A percentile compares a stretch with the other conserved stretches of the same genome.
These are phyloP conservation scores for Pharnaceum exiguum DNA, from an alignment of 148 eudicot species.

Conservation along the genomic window DNA sequence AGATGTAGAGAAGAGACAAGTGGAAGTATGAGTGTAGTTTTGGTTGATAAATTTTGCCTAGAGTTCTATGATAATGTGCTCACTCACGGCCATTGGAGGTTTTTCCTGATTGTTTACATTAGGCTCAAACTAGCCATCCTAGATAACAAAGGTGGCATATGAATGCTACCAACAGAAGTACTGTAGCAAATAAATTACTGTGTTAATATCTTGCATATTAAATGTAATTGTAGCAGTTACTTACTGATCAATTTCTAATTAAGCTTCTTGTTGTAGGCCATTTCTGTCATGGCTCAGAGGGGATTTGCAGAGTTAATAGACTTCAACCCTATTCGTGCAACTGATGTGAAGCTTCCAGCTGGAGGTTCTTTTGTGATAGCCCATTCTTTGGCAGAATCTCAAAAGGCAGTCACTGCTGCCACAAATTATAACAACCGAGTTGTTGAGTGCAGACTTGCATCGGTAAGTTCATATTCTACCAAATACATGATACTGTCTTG, in stretches of 20 bases:
- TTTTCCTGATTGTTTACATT: too few relatives aligned
- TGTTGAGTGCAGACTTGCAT: conserved; percentile 92
- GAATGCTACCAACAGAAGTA: too few relatives aligned
- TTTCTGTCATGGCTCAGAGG: conserved; percentile 84
- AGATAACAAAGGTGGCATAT: too few relatives aligned
- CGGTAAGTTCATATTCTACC: conserved; percentile 47
- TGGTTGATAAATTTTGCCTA: too few relatives aligned
- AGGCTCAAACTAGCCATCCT: too few relatives aligned
- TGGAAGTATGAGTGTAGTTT: too few relatives aligned
- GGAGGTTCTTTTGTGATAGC: conserved; percentile 94
- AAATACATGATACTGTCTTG: background rate
- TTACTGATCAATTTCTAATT: background rate
- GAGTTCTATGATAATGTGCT: too few relatives aligned
- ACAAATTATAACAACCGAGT: conserved; percentile 96
- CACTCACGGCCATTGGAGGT: too few relatives aligned
- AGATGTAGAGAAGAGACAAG: too few relatives aligned
- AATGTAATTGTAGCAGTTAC: too few relatives aligned
- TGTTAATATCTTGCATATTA: background rate
- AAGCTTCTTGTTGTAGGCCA: conserved; percentile 50
- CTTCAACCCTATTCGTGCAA: conserved; percentile 92
- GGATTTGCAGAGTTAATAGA: conserved; percentile 92
- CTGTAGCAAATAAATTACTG: too few relatives aligned
- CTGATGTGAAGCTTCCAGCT: conserved; percentile 91
- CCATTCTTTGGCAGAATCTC: conserved; percentile 92
- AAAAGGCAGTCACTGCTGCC: conserved; percentile 98